Percentiles rank a stretch among this genome's conserved stretches.
These are phyloP conservation scores for Maudiozyma turicensis DNA, from an alignment of 805 yeast species.

Conservation along the genomic window DNA sequence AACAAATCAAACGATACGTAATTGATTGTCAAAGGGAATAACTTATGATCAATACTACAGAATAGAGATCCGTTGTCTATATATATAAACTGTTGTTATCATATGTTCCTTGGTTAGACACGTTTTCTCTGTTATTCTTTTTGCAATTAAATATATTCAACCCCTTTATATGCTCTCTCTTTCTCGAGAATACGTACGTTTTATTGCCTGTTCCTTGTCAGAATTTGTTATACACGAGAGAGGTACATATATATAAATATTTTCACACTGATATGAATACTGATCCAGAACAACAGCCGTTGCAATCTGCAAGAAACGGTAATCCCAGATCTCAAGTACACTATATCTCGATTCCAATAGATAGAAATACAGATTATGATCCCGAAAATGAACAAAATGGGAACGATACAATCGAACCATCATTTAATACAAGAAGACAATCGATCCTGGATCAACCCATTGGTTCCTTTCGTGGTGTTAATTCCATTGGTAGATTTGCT, in stretches of 20 bases:
- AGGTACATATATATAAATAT: no score
- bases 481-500: constrained; percentile 70
- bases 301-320: neutral
- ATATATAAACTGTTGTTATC: no score
- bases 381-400: neutral
- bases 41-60: no score
- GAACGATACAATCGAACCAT: neutral
- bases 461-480: constrained; percentile 54
- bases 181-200: no score
- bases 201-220: neutral
- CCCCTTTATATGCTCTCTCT: no score
- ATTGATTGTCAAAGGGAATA: no score
- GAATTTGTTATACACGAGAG: neutral
- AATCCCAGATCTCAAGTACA: constrained; percentile 16
- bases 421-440: constrained; percentile 23
- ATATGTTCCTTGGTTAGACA: no score
- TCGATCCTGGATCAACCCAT: constrained; percentile 37
- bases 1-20: no score
- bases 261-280: neutral
- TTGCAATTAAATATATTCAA: no score
- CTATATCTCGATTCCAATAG: constrained; percentile 27
- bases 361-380: constrained; percentile 11
- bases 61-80: no score
- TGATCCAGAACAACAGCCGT: constrained; percentile 6
- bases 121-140: no score